Conservation (phyloP, 2,329 filamentous ascomycete species). For the Pleomassaria siparia region DNA sequence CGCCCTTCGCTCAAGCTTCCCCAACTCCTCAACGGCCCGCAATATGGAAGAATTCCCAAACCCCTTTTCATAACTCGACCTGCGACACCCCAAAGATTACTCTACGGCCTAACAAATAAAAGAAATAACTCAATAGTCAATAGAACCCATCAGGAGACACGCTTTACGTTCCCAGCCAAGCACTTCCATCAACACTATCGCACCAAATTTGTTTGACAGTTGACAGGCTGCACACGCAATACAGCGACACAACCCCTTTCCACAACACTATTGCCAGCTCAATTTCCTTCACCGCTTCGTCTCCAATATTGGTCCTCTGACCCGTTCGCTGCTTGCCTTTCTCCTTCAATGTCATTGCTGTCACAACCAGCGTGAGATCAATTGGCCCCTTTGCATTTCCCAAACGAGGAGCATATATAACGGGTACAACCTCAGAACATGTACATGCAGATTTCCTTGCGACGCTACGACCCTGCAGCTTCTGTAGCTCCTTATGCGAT, state of each 20-base stretch:
- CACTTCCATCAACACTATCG: not conserved
- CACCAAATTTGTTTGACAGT: constrained; percentile 19
- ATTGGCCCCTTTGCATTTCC: constrained; percentile 9
- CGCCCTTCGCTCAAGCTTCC: constrained; percentile 8
- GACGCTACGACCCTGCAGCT: constrained; percentile 12
- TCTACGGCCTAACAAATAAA: not conserved
- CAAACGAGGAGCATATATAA: constrained; percentile 7
- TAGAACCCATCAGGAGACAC: not conserved
- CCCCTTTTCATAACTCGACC: not conserved
- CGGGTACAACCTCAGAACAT: constrained; percentile 16
- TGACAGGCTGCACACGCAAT: constrained; percentile 17
- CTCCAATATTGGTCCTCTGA: constrained; percentile 1
- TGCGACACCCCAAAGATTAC: not conserved
- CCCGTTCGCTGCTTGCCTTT: not conserved
- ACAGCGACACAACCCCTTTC: constrained; percentile 6
- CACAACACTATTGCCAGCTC: constrained; percentile 14
- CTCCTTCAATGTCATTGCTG: not conserved
- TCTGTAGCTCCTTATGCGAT: constrained; percentile 15
- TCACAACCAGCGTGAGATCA: not conserved
- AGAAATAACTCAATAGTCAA: not conserved
- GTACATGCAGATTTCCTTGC: constrained; percentile 19
- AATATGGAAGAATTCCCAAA: constrained; percentile 1
- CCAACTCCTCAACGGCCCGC: constrained; percentile 5
- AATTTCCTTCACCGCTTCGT: constrained; percentile 2
- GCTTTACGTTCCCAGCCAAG: not conserved